These are phyloP conservation scores for Acrocalymma vagum DNA, from an alignment of 2,329 filamentous ascomycete genomes.

Conservation along the genomic window DNA sequence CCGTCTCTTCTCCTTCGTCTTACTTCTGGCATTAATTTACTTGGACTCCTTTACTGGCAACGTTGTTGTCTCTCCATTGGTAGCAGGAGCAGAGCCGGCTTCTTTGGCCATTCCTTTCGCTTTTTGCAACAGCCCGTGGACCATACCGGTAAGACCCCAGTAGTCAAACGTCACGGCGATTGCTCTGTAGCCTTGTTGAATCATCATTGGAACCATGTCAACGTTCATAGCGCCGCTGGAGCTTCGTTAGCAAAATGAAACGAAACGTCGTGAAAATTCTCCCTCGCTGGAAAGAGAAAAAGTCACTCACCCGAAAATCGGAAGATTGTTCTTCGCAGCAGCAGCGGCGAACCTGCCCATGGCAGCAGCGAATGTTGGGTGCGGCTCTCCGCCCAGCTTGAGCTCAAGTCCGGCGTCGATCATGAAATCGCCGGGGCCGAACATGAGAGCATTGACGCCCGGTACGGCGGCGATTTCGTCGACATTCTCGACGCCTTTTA, in stretches of 20 bases:
- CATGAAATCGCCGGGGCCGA: constrained; percentile 33
- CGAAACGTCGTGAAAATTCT: background rate
- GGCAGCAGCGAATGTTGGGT: constrained; percentile 24
- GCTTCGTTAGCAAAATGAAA: constrained; percentile 6
- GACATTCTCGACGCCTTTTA: constrained; percentile 33
- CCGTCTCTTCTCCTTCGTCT: too few species aligned
- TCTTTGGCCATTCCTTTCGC: constrained; percentile 28
- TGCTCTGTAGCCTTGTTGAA: constrained; percentile 25
- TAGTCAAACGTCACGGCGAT: constrained; percentile 35
- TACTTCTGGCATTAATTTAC: too few species aligned
- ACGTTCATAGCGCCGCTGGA: constrained; percentile 24
- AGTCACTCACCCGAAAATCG: constrained; percentile 28
- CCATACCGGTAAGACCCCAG: constrained; percentile 29
- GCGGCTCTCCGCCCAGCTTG: constrained; percentile 19
- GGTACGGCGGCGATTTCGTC: constrained; percentile 36
- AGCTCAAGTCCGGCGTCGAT: constrained; percentile 34
- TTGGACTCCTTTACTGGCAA: too few species aligned
- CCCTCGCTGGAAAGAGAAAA: background rate
- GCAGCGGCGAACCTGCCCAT: constrained; percentile 30
- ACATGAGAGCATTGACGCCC: constrained; percentile 35
- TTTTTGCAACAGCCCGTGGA: constrained; percentile 21
- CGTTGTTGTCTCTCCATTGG: too few species aligned
- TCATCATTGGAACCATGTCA: constrained; percentile 28
- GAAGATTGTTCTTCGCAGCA: constrained; percentile 29
- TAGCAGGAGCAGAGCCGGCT: too few species aligned